Conservation (phyloP, 2,329 filamentous ascomycete species). For the Coniochaeta sp. region DNA sequence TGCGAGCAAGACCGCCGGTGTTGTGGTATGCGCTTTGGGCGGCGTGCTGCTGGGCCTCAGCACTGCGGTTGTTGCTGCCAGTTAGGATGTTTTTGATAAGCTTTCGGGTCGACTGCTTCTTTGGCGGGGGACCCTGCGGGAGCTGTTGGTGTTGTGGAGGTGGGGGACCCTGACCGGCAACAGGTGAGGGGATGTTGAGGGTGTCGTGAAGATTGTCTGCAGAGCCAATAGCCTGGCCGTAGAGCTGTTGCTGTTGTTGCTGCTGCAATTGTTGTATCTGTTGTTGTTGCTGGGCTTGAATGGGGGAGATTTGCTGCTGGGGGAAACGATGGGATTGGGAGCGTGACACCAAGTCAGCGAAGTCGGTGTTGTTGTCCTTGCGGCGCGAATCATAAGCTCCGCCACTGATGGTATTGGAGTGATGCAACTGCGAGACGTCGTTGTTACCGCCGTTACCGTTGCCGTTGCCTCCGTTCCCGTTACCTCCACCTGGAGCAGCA, state of each 20-base stretch:
- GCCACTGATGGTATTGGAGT: slow-evolving; percentile 25
- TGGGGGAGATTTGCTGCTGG: slow-evolving; percentile 19
- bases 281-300: slow-evolving; percentile 12
- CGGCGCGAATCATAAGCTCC: slow-evolving; percentile 19
- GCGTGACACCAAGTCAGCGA: slow-evolving; percentile 39
- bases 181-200: slow-evolving; percentile 18
- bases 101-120: slow-evolving; percentile 42
- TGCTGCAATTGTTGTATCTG: slow-evolving; percentile 20
- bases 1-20: slow-evolving; percentile 39
- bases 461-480: slow-evolving; percentile 20
- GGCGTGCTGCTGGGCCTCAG: slow-evolving; percentile 17
- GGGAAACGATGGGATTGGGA: slow-evolving; percentile 46
- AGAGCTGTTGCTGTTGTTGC: slow-evolving; percentile 19
- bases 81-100: slow-evolving; percentile 48
- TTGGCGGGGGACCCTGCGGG: slow-evolving; percentile 21
- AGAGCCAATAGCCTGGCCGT: slow-evolving; percentile 27
- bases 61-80: slow-evolving; percentile 27
- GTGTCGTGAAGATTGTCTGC: slow-evolving; percentile 33
- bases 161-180: slow-evolving; percentile 13
- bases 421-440: slow-evolving; percentile 29
- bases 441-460: slow-evolving; percentile 20
- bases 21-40: slow-evolving; percentile 39
- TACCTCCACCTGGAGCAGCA: slow-evolving; percentile 4
- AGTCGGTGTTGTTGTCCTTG: slow-evolving; percentile 32
- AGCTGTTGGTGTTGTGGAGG: slow-evolving; percentile 8